phyloP scores from a whole-genome alignment of 345 rosid genomes.

The Tarenaya hassleriana region DNA sequence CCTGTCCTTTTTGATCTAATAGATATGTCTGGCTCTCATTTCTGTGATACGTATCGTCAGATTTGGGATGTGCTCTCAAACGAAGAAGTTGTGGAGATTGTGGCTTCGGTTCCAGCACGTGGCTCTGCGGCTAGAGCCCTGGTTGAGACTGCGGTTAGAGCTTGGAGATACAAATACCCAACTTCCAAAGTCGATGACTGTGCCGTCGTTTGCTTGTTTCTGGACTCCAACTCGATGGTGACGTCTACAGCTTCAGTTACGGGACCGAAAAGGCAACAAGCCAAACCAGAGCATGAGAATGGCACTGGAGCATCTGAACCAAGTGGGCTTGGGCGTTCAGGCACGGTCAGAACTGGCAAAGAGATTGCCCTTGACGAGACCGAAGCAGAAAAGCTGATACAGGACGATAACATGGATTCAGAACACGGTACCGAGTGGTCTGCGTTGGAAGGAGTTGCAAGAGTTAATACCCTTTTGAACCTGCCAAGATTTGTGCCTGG shows the following conservation, averaged over 20 bases:
- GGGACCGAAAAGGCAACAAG: slow-evolving; percentile 28
- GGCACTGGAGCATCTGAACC: slow-evolving; percentile 25
- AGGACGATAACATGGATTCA: slow-evolving; percentile 35
- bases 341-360: slow-evolving; percentile 34
- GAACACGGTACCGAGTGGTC: slow-evolving; percentile 66
- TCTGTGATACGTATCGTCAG: too few relatives aligned
- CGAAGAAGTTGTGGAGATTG: slow-evolving; percentile 72
- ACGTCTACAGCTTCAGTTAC: slow-evolving; percentile 41
- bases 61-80: slow-evolving; percentile 97
- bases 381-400: slow-evolving; percentile 34
- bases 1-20: background rate
- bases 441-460: slow-evolving; percentile 94
- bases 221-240: slow-evolving; percentile 38
- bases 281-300: slow-evolving; percentile 32
- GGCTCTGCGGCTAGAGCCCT: slow-evolving; percentile 69
- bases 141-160: slow-evolving; percentile 79
- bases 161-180: slow-evolving; percentile 92
- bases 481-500: slow-evolving; percentile 77
- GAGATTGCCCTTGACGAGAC: slow-evolving; percentile 35
- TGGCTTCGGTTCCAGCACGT: slow-evolving; percentile 66
- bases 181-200: slow-evolving; percentile 94
- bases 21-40: too few relatives aligned
- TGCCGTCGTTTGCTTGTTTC: slow-evolving; percentile 92
- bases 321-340: slow-evolving; percentile 30
- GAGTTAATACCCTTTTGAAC: slow-evolving; percentile 70